These are phyloP conservation scores for Notholithocarpus densiflorus DNA, from an alignment of 306 rosid species.

Conservation along the genomic window DNA sequence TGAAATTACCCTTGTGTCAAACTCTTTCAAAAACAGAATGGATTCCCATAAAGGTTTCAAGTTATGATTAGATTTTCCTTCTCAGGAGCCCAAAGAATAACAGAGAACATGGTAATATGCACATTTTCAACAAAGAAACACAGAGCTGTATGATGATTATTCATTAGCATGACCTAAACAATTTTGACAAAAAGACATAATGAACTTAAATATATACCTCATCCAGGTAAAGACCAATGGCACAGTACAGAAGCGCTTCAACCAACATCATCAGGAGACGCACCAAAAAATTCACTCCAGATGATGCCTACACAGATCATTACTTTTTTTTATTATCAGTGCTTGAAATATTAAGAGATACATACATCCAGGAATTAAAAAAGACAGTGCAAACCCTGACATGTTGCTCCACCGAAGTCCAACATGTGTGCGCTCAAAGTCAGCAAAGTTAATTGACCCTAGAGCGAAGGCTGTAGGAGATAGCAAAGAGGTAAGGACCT, in stretches of 20 bases:
- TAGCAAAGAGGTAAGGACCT: slow-evolving; percentile 82
- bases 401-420: slow-evolving; percentile 96
- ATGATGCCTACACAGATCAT: slow-evolving; percentile 56
- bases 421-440: slow-evolving; percentile 96
- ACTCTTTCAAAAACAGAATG: neutral
- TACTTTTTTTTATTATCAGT: neutral
- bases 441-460: slow-evolving; percentile 92
- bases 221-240: slow-evolving; percentile 82
- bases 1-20: too few relatives aligned
- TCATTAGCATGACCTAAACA: neutral
- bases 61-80: neutral
- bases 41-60: neutral
- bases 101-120: neutral
- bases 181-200: neutral
- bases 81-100: neutral
- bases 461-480: slow-evolving; percentile 93
- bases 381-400: slow-evolving; percentile 10
- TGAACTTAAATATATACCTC: slow-evolving; percentile 50
- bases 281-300: slow-evolving; percentile 80
- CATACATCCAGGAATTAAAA: neutral
- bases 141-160: neutral
- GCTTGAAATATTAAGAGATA: slow-evolving; percentile 16
- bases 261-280: slow-evolving; percentile 89
- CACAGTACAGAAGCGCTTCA: slow-evolving; percentile 78
- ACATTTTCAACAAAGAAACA: neutral